Evolutionary conservation across 2,329 filamentous ascomycete genomes (phyloP).

Genomic region (Ophiostoma ips): DNA sequence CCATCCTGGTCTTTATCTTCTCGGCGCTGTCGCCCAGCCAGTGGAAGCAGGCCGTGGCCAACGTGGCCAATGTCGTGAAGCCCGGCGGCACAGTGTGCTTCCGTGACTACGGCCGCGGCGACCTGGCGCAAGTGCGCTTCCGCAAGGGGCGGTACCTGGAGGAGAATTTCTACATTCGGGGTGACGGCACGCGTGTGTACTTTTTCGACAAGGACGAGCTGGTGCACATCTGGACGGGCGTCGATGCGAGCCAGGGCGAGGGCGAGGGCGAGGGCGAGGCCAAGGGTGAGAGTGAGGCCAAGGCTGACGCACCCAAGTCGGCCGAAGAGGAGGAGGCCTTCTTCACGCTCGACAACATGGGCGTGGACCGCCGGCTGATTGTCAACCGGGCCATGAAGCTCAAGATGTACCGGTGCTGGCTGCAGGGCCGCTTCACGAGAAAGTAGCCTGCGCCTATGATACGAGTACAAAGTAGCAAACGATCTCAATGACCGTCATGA

Average conservation of each 20-base stretch:
- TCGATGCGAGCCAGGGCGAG: background rate
- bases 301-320: background rate
- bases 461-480: background rate
- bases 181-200: conserved; percentile 91
- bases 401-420: conserved; percentile 98
- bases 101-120: conserved; percentile 89
- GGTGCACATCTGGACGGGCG: conserved; percentile 58
- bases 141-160: conserved; percentile 89
- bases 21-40: conserved; percentile 75
- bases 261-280: background rate
- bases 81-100: conserved; percentile 89
- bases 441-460: conserved; percentile 23
- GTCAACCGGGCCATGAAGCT: conserved; percentile 82
- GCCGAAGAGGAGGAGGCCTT: conserved; percentile 15
- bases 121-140: conserved; percentile 91
- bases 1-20: conserved; percentile 95
- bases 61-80: conserved; percentile 72
- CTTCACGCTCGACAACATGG: conserved; percentile 67
- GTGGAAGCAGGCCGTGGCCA: conserved; percentile 70
- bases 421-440: conserved; percentile 72
- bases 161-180: conserved; percentile 94
- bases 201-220: conserved; percentile 89
- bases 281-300: conserved; percentile 10
- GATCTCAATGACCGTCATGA: conserved; percentile 6
- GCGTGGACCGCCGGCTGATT: conserved; percentile 73